A percentile compares a stretch with the other conserved stretches of the same genome.
These are phyloP conservation scores for Pseudogymnoascus sp. DNA, from an alignment of 2,329 filamentous ascomycete genomes.

Conservation along the genomic window DNA sequence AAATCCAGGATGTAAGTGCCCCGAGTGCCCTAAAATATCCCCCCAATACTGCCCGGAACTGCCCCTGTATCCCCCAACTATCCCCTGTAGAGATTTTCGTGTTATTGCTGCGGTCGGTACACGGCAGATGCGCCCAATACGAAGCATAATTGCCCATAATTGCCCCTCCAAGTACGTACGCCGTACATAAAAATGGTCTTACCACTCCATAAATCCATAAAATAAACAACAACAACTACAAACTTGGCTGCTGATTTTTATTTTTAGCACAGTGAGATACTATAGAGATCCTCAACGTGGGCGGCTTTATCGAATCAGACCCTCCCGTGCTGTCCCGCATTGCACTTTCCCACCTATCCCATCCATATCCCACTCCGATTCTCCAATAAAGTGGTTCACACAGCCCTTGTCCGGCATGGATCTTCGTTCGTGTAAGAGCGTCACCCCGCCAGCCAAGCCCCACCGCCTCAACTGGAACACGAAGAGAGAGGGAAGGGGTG, in stretches of 20 bases:
- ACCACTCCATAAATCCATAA: background rate
- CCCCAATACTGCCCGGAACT: background rate
- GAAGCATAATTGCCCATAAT: background rate
- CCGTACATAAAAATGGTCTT: background rate
- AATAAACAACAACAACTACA: background rate
- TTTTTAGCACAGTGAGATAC: background rate
- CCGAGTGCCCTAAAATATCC: background rate
- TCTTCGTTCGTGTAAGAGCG: background rate
- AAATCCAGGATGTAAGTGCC: background rate
- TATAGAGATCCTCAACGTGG: background rate
- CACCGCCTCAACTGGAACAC: slow-evolving; percentile 3
- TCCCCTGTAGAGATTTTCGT: background rate
- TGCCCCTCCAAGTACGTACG: background rate
- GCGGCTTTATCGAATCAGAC: background rate
- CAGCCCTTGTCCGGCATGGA: background rate
- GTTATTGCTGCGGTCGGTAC: background rate
- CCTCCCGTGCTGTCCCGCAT: background rate
- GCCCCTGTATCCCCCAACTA: background rate
- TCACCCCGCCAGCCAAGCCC: background rate
- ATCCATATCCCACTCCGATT: background rate
- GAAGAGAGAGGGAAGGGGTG: background rate
- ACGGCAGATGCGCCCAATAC: background rate
- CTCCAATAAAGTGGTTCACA: background rate
- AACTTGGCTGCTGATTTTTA: background rate
- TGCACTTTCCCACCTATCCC: background rate